Base-by-base conservation (phyloP, 345 rosid genomes). In the Rhizophora mangle region DNA sequence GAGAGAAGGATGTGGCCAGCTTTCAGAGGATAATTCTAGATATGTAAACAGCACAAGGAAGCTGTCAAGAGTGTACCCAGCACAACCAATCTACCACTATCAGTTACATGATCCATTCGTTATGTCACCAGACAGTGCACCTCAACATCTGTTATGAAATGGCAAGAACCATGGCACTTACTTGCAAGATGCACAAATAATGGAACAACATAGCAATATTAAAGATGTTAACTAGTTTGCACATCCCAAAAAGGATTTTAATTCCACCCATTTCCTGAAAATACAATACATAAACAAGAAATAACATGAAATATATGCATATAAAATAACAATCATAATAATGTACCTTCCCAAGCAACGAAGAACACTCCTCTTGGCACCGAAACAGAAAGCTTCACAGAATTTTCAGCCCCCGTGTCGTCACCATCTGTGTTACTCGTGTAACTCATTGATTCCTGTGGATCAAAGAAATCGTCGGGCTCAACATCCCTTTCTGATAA, bases 301-400 rank as follows among this genome's bases (percentile, higher is more conserved):
- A 56, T 6, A 56, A 22, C 60, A 56, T 56, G 16, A 27, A 24
- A 56, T 10, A 53, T n/a, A 53, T 1, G 26, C 6, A 34, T 43
- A 10, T 8, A 21, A 22, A 24, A 9, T 56, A 9, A 56, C 22
- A 56, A 56, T 56, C 9, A 51, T 2, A 55, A 67, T 61, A 29
- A 74, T 72, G 39, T 90, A 93, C 98, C 98, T 68, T 90, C 98
- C 74, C 83, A 81, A 71, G 96, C 96, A 84, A 90, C 98, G 71
- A 67, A 89, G 64, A 89, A 93, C 74, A 89, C 96, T 67, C 86
- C 87, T 37, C 34, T 60, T 26, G 83, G 79, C 27, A 87, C 73
- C 67, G 72, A 21, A 47, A 68, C 58, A 65, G 80, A n/a, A 60
- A 74, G 31, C 68, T 70, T 80, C 34, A 64, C 64, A 55, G 84